phyloP scores from a whole-genome alignment of 2,329 filamentous ascomycete species.

The Tolypocladium sp. region DNA sequence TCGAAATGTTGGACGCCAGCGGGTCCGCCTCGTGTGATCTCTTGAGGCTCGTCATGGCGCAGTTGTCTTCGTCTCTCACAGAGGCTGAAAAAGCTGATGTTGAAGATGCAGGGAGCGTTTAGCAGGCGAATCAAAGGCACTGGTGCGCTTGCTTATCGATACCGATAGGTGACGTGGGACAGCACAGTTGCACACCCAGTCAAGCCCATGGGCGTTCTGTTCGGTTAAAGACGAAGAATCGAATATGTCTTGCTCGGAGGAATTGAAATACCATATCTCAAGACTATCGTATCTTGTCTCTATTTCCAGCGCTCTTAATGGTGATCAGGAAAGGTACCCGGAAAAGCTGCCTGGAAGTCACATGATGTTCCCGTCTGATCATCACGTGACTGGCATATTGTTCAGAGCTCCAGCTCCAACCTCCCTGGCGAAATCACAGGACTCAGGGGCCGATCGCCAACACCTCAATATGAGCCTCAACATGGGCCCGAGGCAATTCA shows the following conservation, averaged over 20 bases:
- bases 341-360: background rate
- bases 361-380: background rate
- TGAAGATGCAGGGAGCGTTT: constrained; percentile 10
- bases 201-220: background rate
- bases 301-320: background rate
- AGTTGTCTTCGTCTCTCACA: background rate
- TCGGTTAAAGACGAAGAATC: background rate
- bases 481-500: background rate
- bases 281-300: background rate
- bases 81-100: background rate
- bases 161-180: constrained; percentile 3
- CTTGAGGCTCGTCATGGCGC: constrained; percentile 57
- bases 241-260: background rate
- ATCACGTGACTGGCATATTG: background rate
- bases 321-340: background rate
- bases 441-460: background rate
- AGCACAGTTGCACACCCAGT: background rate
- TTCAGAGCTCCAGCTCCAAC: background rate
- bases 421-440: background rate
- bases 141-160: constrained; percentile 22
- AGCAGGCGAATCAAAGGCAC: constrained; percentile 12
- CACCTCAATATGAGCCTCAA: background rate
- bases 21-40: constrained; percentile 43
- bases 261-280: background rate
- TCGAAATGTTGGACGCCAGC: constrained; percentile 68